phyloP scores from a whole-genome alignment of 768 basidiomycete species.

The Lyophyllum decastes region DNA sequence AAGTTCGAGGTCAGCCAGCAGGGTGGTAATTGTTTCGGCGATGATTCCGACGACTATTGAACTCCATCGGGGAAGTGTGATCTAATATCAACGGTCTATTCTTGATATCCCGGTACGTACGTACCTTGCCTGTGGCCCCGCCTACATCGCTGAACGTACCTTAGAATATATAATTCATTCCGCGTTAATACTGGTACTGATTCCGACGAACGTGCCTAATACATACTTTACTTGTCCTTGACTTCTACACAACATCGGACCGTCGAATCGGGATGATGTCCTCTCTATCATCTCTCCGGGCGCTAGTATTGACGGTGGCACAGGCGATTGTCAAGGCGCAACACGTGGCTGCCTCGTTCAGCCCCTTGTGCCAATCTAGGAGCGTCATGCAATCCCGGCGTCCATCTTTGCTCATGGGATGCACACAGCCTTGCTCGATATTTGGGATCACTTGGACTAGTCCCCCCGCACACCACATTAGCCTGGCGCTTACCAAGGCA shows the following conservation, averaged over 20 bases:
- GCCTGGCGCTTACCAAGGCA: neutral
- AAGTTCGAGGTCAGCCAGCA: slow-evolving; percentile 35
- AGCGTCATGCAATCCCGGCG: neutral
- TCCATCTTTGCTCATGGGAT: neutral
- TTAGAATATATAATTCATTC: neutral
- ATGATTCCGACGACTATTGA: neutral
- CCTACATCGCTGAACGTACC: neutral
- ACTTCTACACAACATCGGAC: neutral
- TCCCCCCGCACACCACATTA: neutral
- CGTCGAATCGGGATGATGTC: neutral
- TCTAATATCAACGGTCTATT: neutral
- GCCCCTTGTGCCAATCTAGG: neutral
- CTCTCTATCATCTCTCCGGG: neutral
- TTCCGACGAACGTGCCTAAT: neutral
- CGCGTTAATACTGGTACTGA: neutral
- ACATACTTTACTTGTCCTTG: neutral
- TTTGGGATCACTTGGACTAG: neutral
- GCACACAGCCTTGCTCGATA: neutral
- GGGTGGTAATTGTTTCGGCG: slow-evolving; percentile 15
- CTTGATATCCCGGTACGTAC: neutral
- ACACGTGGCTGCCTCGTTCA: neutral
- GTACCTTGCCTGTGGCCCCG: neutral
- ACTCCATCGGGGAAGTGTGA: neutral
- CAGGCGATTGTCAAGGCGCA: neutral
- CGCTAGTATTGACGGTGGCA: neutral